A percentile compares a stretch with the other conserved stretches of the same genome.
Conservation (phyloP, 176 grass and related monocot genomes). For the Themeda triandra region DNA sequence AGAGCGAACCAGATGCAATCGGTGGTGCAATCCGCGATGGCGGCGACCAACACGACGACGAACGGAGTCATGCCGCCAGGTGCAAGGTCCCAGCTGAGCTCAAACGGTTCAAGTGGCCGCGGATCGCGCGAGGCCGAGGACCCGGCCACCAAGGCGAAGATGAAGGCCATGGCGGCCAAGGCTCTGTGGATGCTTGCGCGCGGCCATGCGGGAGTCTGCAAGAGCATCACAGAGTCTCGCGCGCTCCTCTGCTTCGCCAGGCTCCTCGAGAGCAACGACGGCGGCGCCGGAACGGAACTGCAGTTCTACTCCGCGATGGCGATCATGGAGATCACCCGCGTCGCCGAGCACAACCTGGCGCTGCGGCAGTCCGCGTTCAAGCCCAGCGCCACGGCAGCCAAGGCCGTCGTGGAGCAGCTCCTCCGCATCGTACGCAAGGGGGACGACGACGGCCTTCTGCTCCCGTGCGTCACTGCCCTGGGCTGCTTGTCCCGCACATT, state of each 20-base stretch:
- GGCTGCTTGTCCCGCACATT: conserved; percentile 85
- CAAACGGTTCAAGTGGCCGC: conserved; percentile 25
- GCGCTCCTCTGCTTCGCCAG: conserved; percentile 89
- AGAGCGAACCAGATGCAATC: conserved; percentile 55
- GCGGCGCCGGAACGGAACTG: conserved; percentile 38
- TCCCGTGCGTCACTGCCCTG: conserved; percentile 61
- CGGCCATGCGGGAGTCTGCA: conserved; percentile 58
- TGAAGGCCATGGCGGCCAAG: conserved; percentile 96
- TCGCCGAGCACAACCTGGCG: conserved; percentile 69
- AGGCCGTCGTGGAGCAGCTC: conserved; percentile 74
- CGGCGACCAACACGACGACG: conserved; percentile 30
- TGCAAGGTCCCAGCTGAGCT: conserved; percentile 7
- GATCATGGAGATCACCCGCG: conserved; percentile 78
- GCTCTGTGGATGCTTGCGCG: conserved; percentile 71
- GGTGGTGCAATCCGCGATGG: conserved; percentile 59
- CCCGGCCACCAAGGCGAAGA: conserved; percentile 49
- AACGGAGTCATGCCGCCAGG: not conserved
- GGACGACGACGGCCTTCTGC: conserved; percentile 53
- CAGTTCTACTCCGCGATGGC: conserved; percentile 73
- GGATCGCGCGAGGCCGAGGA: conserved; percentile 53
- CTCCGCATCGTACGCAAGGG: conserved; percentile 51
- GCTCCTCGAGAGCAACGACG: conserved; percentile 60
- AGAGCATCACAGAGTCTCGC: conserved; percentile 81
- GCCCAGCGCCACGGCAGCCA: conserved; percentile 56
- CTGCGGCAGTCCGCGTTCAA: conserved; percentile 87